Percentiles rank a stretch among this genome's conserved stretches.
Conservation (phyloP, 2,329 filamentous ascomycete species). For the Hypoxylon sp. region DNA sequence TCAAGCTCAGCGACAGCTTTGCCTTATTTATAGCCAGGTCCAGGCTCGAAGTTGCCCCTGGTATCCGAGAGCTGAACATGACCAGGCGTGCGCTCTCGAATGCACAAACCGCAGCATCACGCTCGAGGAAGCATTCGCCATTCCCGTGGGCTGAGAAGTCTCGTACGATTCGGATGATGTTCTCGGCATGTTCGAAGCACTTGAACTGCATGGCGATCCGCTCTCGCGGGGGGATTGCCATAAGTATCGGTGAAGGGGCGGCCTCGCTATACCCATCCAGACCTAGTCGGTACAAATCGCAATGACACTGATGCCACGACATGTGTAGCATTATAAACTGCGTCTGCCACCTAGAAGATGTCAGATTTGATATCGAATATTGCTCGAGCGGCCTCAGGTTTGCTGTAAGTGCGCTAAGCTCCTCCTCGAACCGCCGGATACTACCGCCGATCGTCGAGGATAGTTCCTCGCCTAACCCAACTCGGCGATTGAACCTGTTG, state of each 20-base stretch:
- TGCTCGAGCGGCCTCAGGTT: constrained; percentile 39
- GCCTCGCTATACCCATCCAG: constrained; percentile 56
- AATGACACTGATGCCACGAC: constrained; percentile 58
- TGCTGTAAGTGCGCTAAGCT: constrained; percentile 41
- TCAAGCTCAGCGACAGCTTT: constrained; percentile 46
- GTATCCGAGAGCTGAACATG: constrained; percentile 49
- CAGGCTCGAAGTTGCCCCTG: constrained; percentile 39
- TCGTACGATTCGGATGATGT: constrained; percentile 53
- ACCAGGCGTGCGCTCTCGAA: constrained; percentile 57
- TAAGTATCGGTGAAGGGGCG: constrained; percentile 50
- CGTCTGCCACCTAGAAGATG: constrained; percentile 41
- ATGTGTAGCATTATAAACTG: constrained; percentile 52
- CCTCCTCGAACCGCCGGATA: constrained; percentile 46
- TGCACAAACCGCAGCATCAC: constrained; percentile 57
- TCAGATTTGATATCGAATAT: constrained; percentile 45
- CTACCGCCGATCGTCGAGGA: constrained; percentile 42
- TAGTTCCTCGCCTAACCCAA: constrained; percentile 47
- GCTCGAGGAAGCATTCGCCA: constrained; percentile 51
- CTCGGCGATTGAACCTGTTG: constrained; percentile 46
- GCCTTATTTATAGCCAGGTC: constrained; percentile 45
- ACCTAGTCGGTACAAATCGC: constrained; percentile 59
- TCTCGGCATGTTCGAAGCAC: constrained; percentile 55
- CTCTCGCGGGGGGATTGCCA: constrained; percentile 46
- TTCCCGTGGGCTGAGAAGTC: constrained; percentile 47
- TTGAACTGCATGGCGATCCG: constrained; percentile 49